Conservation (phyloP, 495 filamentous ascomycete species). For the Aspergillus haitiensis region DNA sequence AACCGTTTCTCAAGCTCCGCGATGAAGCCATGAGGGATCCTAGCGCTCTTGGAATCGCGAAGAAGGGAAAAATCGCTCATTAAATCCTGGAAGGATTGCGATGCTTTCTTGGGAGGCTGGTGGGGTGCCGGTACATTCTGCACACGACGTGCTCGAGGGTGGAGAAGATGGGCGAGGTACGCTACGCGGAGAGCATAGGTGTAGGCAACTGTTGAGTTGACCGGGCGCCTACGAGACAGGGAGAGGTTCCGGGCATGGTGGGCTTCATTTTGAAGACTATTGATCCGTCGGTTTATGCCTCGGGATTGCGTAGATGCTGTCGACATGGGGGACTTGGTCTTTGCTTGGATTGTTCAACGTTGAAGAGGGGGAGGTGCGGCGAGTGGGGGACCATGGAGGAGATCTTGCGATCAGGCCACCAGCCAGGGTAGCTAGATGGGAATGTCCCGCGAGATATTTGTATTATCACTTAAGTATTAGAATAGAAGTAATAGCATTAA, state of each 20-base stretch:
- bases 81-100: constrained; percentile 70
- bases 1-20: constrained; percentile 66
- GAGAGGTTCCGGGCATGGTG: constrained; percentile 55
- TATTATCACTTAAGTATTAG: background rate
- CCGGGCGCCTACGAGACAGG: constrained; percentile 46
- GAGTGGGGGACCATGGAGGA: constrained; percentile 43
- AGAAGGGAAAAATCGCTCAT: constrained; percentile 75
- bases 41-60: constrained; percentile 71
- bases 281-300: constrained; percentile 56
- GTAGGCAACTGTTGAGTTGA: constrained; percentile 75
- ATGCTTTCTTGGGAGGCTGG: constrained; percentile 62
- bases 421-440: constrained; percentile 27
- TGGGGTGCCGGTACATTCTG: constrained; percentile 70
- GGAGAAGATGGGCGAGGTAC: constrained; percentile 89
- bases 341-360: constrained; percentile 28
- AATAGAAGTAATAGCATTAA: background rate
- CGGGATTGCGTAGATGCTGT: constrained; percentile 54
- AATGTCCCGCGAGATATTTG: constrained; percentile 8
- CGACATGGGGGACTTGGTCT: constrained; percentile 46
- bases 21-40: constrained; percentile 78
- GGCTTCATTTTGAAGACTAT: constrained; percentile 56
- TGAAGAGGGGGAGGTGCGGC: constrained; percentile 28
- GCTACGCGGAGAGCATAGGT: constrained; percentile 86
- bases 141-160: constrained; percentile 81
- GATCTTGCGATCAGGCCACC: constrained; percentile 31